phyloP scores from a whole-genome alignment of 305 asterid species.

The Stenogyne calaminthoides region DNA sequence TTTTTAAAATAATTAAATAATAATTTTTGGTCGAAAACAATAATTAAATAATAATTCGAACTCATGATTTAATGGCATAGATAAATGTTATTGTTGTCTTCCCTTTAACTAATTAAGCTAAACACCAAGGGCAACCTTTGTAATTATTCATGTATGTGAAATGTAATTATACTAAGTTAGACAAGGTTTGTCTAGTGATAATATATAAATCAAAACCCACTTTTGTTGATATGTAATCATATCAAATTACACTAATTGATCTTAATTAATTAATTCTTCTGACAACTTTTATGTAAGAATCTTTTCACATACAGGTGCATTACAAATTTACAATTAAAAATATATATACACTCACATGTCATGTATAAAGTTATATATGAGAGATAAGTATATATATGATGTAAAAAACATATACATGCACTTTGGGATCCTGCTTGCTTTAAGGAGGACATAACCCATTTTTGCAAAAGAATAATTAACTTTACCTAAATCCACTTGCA shows the following conservation, averaged over 20 bases:
- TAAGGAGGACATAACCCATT: conserved; percentile 36
- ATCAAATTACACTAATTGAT: neutral
- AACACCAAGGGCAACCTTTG: neutral
- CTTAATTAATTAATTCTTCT: neutral
- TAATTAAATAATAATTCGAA: no score
- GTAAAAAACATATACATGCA: conserved; percentile 26
- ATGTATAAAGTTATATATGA: no score
- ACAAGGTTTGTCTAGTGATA: neutral
- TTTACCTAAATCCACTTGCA: conserved; percentile 32
- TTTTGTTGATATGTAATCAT: neutral
- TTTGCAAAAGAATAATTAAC: conserved; percentile 27
- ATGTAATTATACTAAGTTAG: conserved; percentile 5
- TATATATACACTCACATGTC: no score
- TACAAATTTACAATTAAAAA: neutral
- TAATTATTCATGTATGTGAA: neutral
- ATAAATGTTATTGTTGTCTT: no score
- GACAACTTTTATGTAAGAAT: neutral
- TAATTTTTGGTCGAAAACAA: no score
- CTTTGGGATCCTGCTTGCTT: conserved; percentile 36
- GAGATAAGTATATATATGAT: neutral
- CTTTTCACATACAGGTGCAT: neutral
- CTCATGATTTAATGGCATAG: no score
- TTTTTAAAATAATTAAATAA: no score
- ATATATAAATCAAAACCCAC: neutral
- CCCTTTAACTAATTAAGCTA: neutral